Conservation (phyloP, 441 rosid genomes). For the Erodium texanum region DNA sequence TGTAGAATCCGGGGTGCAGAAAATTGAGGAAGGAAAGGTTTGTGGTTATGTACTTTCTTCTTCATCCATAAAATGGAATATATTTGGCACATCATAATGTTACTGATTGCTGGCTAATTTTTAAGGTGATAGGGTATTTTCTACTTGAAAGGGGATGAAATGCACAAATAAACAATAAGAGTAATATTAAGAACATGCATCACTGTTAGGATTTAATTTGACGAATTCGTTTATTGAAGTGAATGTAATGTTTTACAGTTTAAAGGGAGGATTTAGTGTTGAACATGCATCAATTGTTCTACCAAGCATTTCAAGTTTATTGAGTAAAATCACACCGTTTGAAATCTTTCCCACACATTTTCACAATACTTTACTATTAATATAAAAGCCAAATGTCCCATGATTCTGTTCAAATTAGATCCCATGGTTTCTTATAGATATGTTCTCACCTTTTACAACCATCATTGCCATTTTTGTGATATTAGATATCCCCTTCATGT, state of each 20-base stretch:
- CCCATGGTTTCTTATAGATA: neutral
- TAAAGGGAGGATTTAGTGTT: neutral
- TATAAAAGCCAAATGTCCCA: neutral
- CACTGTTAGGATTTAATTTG: neutral
- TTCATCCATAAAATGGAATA: neutral
- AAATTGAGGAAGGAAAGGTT: slow-evolving; percentile 96
- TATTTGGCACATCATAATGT: neutral
- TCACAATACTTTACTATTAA: neutral
- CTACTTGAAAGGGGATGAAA: neutral
- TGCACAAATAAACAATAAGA: neutral
- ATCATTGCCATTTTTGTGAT: neutral
- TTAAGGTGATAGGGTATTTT: neutral
- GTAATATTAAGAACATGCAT: too few relatives aligned
- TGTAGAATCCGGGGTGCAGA: slow-evolving; percentile 54
- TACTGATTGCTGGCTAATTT: neutral
- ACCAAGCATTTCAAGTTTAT: neutral
- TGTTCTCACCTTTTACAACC: neutral
- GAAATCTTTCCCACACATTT: neutral
- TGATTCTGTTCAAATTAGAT: neutral
- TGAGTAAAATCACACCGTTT: neutral
- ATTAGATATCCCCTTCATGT: slow-evolving; percentile 9
- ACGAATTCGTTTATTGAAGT: neutral
- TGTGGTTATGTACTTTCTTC: slow-evolving; percentile 15
- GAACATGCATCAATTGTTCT: neutral
- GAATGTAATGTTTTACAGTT: neutral